Evolutionary conservation across 1,284 basidiomycete genomes (phyloP).

Genomic region (Cryptococcus amylolentus): DNA sequence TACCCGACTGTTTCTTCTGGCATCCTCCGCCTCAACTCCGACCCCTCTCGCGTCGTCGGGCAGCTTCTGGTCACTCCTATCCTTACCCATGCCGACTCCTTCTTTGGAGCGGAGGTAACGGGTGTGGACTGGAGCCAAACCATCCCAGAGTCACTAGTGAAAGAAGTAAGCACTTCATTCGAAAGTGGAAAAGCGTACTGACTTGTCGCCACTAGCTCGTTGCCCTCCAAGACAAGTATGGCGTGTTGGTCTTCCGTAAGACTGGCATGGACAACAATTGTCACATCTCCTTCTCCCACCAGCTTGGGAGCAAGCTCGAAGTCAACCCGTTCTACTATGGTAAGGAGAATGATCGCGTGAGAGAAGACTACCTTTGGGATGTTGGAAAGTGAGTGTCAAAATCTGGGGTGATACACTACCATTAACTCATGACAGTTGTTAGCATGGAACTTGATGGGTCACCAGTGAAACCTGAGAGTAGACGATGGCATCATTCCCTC

Average conservation of each 20-base stretch:
- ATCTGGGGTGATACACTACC: not conserved
- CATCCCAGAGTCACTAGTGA: not conserved
- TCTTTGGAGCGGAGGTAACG: constrained; percentile 7
- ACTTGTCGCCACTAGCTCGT: not conserved
- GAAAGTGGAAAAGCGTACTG: not conserved
- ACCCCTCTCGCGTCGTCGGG: no score
- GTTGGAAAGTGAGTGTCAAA: constrained; percentile 8
- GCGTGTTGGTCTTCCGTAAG: constrained; percentile 32
- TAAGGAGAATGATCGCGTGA: constrained; percentile 1
- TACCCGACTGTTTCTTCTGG: no score
- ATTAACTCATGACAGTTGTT: not conserved
- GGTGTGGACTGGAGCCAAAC: constrained; percentile 7
- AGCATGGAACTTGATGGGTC: constrained; percentile 10
- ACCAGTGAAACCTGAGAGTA: constrained; percentile 7
- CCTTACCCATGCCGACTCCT: not conserved
- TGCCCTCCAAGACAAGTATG: constrained; percentile 18
- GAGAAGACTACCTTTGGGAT: constrained; percentile 1
- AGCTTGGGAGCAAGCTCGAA: constrained; percentile 17
- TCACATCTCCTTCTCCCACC: constrained; percentile 29
- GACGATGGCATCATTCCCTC: constrained; percentile 13
- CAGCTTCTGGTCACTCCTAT: not conserved
- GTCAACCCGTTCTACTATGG: constrained; percentile 7
- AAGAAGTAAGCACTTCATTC: no score
- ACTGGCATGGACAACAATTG: constrained; percentile 26
- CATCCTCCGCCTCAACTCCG: no score